Evolutionary conservation across 2,329 filamentous ascomycete genomes (phyloP), one percentile per base, ranked within the genome.

Genomic region (Amauroascus niger): DNA sequence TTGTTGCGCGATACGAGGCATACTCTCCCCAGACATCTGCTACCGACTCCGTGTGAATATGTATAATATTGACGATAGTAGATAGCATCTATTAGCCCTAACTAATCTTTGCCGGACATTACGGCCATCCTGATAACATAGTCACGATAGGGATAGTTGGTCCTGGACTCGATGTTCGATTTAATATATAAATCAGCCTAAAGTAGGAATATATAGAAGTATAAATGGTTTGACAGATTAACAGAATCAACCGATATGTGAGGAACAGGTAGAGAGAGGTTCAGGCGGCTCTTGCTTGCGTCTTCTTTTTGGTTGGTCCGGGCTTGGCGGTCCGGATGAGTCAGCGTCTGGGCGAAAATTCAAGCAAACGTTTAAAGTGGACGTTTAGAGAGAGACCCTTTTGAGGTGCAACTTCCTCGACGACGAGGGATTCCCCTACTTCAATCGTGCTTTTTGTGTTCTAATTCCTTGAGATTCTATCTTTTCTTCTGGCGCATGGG

Each of bases 271-370:
- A n/a, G n/a, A n/a, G n/a, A n/a, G n/a, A n/a, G n/a, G n/a, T n/a
- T n/a, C n/a, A n/a, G n/a, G n/a, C n/a, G n/a, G n/a, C n/a, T n/a
- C n/a, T n/a, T n/a, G n/a, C n/a, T n/a, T n/a, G n/a, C n/a, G n/a
- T n/a, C n/a, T n/a, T n/a, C n/a, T n/a, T n/a, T n/a, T n/a, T n/a
- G n/a, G n/a, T n/a, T n/a, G n/a, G n/a, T n/a, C n/a, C 8, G 24
- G 41, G 13, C 51, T 46, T 48, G 41, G 51, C 41, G 44, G 16
- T 53, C 41, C 40, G 46, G 52, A 51, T 55, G 53, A 55, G 47
- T 55, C 53, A 55, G 47, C 53, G 37, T 1, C 35, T 35, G 53
- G 46, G 44, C 51, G 51, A 53, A 53, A 53, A 53, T 48, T 53
- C 44, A 35, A 53, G 50, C 50, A 40, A 18, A 13, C n/a, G 14